These are phyloP conservation scores for Vitis amurensis DNA, from an alignment of 164 flowering plant species.

Conservation along the genomic window DNA sequence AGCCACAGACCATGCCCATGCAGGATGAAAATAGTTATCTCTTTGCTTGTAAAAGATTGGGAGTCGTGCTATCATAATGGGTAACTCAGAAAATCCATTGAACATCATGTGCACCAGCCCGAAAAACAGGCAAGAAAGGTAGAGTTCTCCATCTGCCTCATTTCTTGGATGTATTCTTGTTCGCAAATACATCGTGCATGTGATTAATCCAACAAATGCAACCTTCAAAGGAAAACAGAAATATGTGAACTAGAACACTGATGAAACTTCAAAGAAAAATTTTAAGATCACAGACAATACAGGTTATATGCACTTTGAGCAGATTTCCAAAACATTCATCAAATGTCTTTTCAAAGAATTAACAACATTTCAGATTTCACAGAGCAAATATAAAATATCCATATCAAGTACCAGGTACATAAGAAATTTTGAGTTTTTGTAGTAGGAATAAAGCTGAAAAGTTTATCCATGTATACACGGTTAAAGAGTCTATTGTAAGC, in stretches of 20 bases:
- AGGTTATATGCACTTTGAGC: too few species aligned
- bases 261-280: too few species aligned
- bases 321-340: too few species aligned
- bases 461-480: too few species aligned
- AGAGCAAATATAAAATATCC: not conserved
- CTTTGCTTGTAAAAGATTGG: conserved; percentile 92
- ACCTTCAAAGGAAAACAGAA: conserved; percentile 45
- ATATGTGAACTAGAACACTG: conserved; percentile 1
- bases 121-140: conserved; percentile 75
- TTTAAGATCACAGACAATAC: too few species aligned
- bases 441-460: too few species aligned
- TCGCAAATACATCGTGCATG: conserved; percentile 71
- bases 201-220: conserved; percentile 75
- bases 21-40: conserved; percentile 81
- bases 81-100: conserved; percentile 85
- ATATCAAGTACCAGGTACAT: too few species aligned
- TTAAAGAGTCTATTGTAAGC: too few species aligned
- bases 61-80: conserved; percentile 77
- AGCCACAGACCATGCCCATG: conserved; percentile 78
- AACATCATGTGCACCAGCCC: conserved; percentile 88
- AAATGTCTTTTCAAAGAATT: too few species aligned
- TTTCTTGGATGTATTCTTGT: conserved; percentile 69
- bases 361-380: not conserved
- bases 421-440: too few species aligned
- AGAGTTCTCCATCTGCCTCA: conserved; percentile 63